Evolutionary conservation across 345 rosid species (phyloP).

Genomic region (Atalantia buxifolia): DNA sequence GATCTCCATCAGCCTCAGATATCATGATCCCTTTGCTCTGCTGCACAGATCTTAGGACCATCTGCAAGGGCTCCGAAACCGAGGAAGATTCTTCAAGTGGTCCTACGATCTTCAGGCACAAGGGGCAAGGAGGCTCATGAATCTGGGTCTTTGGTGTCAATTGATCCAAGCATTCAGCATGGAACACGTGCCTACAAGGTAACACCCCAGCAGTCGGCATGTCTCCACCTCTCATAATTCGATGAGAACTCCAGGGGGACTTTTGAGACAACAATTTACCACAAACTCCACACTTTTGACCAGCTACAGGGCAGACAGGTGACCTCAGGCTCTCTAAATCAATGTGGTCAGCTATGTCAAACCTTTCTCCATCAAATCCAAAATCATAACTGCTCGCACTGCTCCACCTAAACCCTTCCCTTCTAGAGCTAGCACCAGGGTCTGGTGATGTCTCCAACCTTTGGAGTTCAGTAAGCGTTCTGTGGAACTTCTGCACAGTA

Average conservation of each 20-base stretch:
- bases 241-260: conserved; percentile 84
- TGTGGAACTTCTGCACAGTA: conserved; percentile 41
- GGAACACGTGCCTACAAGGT: conserved; percentile 79
- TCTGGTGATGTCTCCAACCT: conserved; percentile 55
- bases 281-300: conserved; percentile 74
- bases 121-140: conserved; percentile 74
- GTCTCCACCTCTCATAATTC: conserved; percentile 67
- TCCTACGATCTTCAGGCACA: conserved; percentile 53
- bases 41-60: conserved; percentile 59
- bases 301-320: conserved; percentile 24
- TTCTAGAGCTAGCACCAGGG: conserved; percentile 56
- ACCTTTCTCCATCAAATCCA: conserved; percentile 54
- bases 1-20: conserved; percentile 39
- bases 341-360: conserved; percentile 37
- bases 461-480: conserved; percentile 43
- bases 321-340: conserved; percentile 36
- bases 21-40: conserved; percentile 44
- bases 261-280: conserved; percentile 60
- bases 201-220: conserved; percentile 82
- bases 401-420: conserved; percentile 79
- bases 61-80: conserved; percentile 59
- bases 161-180: conserved; percentile 92
- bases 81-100: conserved; percentile 40
- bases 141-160: conserved; percentile 58
- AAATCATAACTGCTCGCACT: conserved; percentile 62